Conservation (phyloP, 805 yeast genomes). For the Cyberlindnera mrakii region DNA sequence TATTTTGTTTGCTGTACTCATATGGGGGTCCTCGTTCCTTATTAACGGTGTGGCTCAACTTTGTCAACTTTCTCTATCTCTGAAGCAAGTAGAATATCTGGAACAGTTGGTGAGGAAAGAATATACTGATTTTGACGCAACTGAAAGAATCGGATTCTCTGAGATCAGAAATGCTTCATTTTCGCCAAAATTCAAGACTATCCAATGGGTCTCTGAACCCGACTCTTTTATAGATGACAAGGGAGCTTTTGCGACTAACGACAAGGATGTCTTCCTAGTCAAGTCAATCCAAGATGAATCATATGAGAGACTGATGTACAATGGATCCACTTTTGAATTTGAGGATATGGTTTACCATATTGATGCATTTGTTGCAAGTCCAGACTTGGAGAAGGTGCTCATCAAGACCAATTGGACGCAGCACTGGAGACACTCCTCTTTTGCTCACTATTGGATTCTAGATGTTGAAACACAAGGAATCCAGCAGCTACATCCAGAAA, state of each 20-base stretch:
- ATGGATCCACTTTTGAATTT: constrained; percentile 40
- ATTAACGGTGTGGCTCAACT: constrained; percentile 6
- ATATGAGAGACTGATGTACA: constrained; percentile 41
- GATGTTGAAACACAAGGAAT: constrained; percentile 26
- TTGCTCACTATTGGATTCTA: constrained; percentile 38
- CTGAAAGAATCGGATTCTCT: constrained; percentile 26
- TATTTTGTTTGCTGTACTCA: neutral
- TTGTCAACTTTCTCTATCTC: constrained; percentile 1
- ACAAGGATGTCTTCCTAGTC: constrained; percentile 44
- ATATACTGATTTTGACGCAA: neutral
- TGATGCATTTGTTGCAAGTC: constrained; percentile 56
- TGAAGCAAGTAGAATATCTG: constrained; percentile 5
- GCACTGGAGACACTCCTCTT: constrained; percentile 50
- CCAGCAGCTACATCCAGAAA: constrained; percentile 23
- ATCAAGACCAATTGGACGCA: constrained; percentile 55
- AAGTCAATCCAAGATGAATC: constrained; percentile 40
- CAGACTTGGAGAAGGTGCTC: constrained; percentile 54
- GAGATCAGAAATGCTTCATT: constrained; percentile 52
- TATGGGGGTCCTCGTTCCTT: constrained; percentile 10
- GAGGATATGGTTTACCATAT: constrained; percentile 38
- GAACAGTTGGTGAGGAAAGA: constrained; percentile 5
- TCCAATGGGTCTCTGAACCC: constrained; percentile 66
- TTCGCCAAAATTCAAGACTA: constrained; percentile 40
- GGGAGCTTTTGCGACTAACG: constrained; percentile 58
- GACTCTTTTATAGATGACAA: constrained; percentile 45